Conservation (phyloP, 495 filamentous ascomycete species). For the Penicillium taxi region DNA sequence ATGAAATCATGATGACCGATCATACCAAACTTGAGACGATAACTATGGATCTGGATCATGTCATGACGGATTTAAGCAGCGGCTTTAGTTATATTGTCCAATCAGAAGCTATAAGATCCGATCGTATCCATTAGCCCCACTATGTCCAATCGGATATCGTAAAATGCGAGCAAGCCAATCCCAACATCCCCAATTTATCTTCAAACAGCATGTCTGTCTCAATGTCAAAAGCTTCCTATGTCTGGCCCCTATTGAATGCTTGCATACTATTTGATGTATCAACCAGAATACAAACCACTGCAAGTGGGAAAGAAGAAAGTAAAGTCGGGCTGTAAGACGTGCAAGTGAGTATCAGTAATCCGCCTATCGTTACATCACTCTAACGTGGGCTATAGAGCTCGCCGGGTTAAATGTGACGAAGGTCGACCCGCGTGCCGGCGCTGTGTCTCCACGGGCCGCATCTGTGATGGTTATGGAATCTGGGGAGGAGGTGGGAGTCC, state of each 20-base stretch:
- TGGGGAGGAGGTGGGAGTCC: slow-evolving; percentile 40
- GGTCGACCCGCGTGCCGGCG: slow-evolving; percentile 43
- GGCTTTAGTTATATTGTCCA: background rate
- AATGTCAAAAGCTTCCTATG: too few species aligned
- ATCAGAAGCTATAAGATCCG: background rate
- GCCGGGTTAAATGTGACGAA: slow-evolving; percentile 54
- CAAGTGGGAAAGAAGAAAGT: slow-evolving; percentile 6
- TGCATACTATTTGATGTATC: too few species aligned
- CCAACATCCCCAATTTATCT: too few species aligned
- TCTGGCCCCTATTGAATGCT: too few species aligned
- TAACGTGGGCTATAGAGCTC: slow-evolving; percentile 14
- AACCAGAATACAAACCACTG: background rate
- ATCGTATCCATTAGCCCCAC: too few species aligned
- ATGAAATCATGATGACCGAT: slow-evolving; percentile 1
- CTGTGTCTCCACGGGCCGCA: slow-evolving; percentile 47
- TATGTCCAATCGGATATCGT: too few species aligned
- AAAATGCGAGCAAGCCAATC: too few species aligned
- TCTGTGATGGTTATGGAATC: slow-evolving; percentile 51
- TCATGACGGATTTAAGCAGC: slow-evolving; percentile 2
- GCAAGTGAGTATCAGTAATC: slow-evolving; percentile 16
- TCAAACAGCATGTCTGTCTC: too few species aligned
- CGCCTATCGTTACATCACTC: background rate
- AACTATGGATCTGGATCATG: background rate
- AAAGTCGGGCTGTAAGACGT: slow-evolving; percentile 23
- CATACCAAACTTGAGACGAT: background rate